These are phyloP conservation scores for Hyaloscypha variabilis DNA, from an alignment of 495 filamentous ascomycete species.

Conservation along the genomic window DNA sequence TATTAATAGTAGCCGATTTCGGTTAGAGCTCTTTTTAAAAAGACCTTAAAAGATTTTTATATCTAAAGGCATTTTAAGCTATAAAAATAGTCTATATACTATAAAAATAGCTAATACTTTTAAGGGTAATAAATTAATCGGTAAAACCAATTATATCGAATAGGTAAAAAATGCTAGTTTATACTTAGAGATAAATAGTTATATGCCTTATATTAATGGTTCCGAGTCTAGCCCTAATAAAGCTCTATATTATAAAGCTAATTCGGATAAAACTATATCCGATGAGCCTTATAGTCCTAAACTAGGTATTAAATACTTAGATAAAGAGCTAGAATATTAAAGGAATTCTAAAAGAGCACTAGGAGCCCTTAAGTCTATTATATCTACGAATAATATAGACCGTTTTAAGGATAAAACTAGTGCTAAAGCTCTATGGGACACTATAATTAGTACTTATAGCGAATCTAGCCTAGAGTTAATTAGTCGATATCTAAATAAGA, in stretches of 20 bases:
- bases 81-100: too few species aligned
- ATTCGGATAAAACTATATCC: neutral
- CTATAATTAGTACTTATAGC: neutral
- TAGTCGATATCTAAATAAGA: neutral
- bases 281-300: too few species aligned
- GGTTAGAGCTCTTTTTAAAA: too few species aligned
- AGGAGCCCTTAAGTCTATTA: neutral
- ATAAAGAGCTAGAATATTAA: neutral
- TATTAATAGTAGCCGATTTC: too few species aligned
- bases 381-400: neutral
- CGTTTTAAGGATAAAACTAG: neutral
- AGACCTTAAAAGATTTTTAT: too few species aligned
- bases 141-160: too few species aligned
- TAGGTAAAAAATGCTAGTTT: too few species aligned
- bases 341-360: neutral
- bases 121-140: too few species aligned
- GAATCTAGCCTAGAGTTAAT: conserved; percentile 4
- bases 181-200: too few species aligned
- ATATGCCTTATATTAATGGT: neutral
- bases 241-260: neutral
- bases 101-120: too few species aligned
- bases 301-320: neutral
- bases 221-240: neutral
- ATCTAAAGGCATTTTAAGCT: too few species aligned
- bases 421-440: neutral